Conservation (phyloP, 1,139 yeast genomes). For the Geotrichum aggregatum region DNA sequence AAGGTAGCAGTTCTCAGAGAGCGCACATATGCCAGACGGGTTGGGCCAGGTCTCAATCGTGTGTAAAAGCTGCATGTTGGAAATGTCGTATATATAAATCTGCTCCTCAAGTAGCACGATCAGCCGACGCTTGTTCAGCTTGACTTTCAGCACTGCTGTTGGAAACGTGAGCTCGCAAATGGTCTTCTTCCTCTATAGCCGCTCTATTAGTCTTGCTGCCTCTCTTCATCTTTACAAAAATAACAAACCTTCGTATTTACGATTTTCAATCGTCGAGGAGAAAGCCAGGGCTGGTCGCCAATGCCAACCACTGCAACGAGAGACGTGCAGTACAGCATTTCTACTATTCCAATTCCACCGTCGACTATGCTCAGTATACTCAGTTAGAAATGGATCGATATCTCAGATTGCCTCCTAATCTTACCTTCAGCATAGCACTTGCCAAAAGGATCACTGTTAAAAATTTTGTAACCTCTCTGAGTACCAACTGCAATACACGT, state of each 20-base stretch:
- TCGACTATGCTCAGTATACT: background rate
- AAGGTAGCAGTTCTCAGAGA: slow-evolving; percentile 63
- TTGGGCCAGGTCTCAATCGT: slow-evolving; percentile 81
- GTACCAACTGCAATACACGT: slow-evolving; percentile 83
- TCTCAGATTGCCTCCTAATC: slow-evolving; percentile 17
- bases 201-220: background rate
- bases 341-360: slow-evolving; percentile 50
- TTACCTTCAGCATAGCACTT: slow-evolving; percentile 58
- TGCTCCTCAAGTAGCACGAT: slow-evolving; percentile 79
- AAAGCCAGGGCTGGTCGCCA: slow-evolving; percentile 74
- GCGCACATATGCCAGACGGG: slow-evolving; percentile 49
- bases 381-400: background rate
- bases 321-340: slow-evolving; percentile 88
- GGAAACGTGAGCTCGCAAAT: slow-evolving; percentile 90
- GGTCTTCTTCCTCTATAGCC: slow-evolving; percentile 45
- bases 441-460: slow-evolving; percentile 90
- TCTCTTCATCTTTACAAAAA: slow-evolving; percentile 6
- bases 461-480: slow-evolving; percentile 71
- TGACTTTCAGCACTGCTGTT: slow-evolving; percentile 70
- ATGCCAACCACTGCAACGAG: slow-evolving; percentile 80
- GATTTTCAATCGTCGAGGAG: slow-evolving; percentile 76
- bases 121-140: slow-evolving; percentile 68
- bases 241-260: slow-evolving; percentile 64
- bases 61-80: slow-evolving; percentile 80
- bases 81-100: slow-evolving; percentile 81